Evolutionary conservation across 2,329 filamentous ascomycete genomes (phyloP), one percentile per base, ranked within the genome.

Genomic region (Diplodia mutila): DNA sequence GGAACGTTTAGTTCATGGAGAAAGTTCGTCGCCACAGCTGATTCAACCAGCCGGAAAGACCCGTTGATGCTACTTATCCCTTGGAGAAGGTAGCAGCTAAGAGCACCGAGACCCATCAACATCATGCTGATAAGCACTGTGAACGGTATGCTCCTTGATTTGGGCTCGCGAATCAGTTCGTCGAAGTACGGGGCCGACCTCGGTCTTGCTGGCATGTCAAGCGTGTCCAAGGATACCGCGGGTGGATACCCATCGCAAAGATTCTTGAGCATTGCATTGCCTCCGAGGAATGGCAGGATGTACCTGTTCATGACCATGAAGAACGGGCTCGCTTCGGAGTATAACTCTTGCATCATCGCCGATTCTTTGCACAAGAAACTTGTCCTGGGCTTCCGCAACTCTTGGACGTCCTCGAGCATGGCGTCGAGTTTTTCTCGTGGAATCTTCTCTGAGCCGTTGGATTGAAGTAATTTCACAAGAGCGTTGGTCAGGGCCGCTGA

Each of bases 401-500:
- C 23, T 32, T 61, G 57, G 7, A 48, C 32, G 4, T 65, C 25
- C 7, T 29, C 27, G 46, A 65, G 25, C 2, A 37, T 21, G 4
- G 61, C 25, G 46, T 7, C 7, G 7, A 61, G 12, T 11, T 21
- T 25, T 5, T 46, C 57, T 11, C 6, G 7, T 5, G 57, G 32
- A 14, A 61, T n/a, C 11, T 21, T 32, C 1, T 11, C 57, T 12
- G 57, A 21, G 37, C 25, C 12, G 12, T 32, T 11, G n/a, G 57
- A 7, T n/a, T 46, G 46, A 2, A 63, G 25, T 8, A 32, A 3
- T 8, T 51, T 49, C 3, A 51, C 32, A 8, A 65, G n/a, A 12
- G 11, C 32, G 12, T 65, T 69, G 70, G 65, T 52, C 4, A 74
- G 68, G 4, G 64, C 67, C 25, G 67, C 70, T 69, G 70, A 70